Base-by-base conservation (phyloP, 352 stramenopile species). In the Phytophthora podocarpi region DNA sequence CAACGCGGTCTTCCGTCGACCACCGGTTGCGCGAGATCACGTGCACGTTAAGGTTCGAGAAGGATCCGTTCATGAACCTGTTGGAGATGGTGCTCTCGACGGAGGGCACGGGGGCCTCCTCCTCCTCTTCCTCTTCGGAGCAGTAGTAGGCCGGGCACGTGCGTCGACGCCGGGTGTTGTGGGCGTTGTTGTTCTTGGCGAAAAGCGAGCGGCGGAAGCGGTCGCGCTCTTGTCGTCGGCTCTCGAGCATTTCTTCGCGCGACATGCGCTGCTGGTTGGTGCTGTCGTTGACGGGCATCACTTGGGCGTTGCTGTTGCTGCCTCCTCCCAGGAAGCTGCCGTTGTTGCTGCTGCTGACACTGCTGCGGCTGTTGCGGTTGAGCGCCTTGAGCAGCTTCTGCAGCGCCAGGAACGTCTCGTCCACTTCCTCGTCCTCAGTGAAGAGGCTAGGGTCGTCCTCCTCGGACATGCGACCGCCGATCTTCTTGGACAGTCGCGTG, bases 41-140 rank as follows among this genome's bases (percentile, higher is more conserved):
- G 54, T 90, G 85, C 28, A 93, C 82, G 27, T 89, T 90, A 16
- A 90, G 61, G 26, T 55, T 67, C 18, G 85, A 91, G 63, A 93
- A 91, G 23, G 82, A 88, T 12, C 85, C 85, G 47, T 85, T 91
- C 66, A 91, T 90, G 48, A 93, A 87, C 31, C 85, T 73, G 69
- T 85, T 91, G 11, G 82, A 91, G 52, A 93, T 93, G 40, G 78
- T 78, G 40, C 80, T 91, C 62, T 93, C 85, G 4, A 91, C 85
- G 4, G 85, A 93, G 23, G 70, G 76, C 53, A 67, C 60, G 0
- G 57, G 46, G 4, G 55, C 43, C 11, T 82, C 77, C 21, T 93
- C 84, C n/a, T 93, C 84, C 31, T 90, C 81, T 23, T 91, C 82
- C 13, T 93, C 84, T 58, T 93, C 80, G 0, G 76, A 76, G 57